Evolutionary conservation across 1,139 yeast species (phyloP), one percentile per base, ranked within the genome.

Genomic region (Hanseniaspora uvarum): DNA sequence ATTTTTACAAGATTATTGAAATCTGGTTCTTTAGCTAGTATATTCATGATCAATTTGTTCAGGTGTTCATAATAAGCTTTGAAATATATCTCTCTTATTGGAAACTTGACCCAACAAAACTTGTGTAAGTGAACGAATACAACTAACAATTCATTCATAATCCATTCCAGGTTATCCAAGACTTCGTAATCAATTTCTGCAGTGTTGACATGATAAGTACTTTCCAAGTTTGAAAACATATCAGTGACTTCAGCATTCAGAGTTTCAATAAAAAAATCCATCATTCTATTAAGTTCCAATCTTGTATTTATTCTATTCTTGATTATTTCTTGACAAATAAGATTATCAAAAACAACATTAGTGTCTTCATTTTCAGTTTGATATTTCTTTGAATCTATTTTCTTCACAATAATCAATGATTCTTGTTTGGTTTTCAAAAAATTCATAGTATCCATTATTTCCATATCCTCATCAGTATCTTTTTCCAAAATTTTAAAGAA

Each of bases 401-500:
- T 23, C 59, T 59, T 18, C 58, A 60, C 58, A 61, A 53, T 58
- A 62, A 40, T 24, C 16, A 50, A 16, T 4, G 53, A 50, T n/a
- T 50, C 49, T 37, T 50, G 53, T 59, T 69, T 66, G 54, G 64
- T 65, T 70, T 53, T 65, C 63, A 54, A 67, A 64, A 59, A 66
- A 65, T 34, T 71, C 65, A 46, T 81, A 71, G 51, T 73, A 74
- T 44, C 72, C 67, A 70, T 65, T 33, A 81, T 72, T 60, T 81
- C 81, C 57, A 81, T 66, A 62, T 92, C 98, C 62, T 85, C 88
- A 40, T 76, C 73, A 59, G 84, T 85, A 65, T 94, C 99, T 59
- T 72, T 76, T 58, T 88, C 94, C 43, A 94, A 74, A 30, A 94
- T 77, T 59, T 86, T 83, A 39, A 88, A 80, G 48, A 86, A 67